Conservation (phyloP, 208 protist species). For the Naegleria lovaniensis region DNA sequence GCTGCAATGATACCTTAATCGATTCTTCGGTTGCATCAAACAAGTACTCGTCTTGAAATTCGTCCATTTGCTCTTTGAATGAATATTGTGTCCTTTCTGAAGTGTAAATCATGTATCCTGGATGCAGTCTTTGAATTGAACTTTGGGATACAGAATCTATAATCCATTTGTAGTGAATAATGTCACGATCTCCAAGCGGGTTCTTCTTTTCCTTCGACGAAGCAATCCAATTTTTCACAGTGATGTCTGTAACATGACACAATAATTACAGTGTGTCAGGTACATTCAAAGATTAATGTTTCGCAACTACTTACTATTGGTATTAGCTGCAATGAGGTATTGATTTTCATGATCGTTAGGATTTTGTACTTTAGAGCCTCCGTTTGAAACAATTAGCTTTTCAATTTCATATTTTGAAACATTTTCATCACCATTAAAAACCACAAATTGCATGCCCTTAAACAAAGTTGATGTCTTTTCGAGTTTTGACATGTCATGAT, state of each 20-base stretch:
- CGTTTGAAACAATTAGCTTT: conserved; percentile 45
- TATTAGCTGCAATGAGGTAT: conserved; percentile 37
- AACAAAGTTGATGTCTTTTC: not conserved
- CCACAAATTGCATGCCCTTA: conserved; percentile 31
- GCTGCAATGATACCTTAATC: not conserved
- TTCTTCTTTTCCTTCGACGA: not conserved
- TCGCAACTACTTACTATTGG: not conserved
- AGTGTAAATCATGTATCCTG: conserved; percentile 12
- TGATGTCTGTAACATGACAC: not conserved
- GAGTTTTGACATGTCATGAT: not conserved
- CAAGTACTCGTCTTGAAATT: not conserved
- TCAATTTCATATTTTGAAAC: conserved; percentile 40
- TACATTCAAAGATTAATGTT: no score
- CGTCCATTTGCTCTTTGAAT: not conserved
- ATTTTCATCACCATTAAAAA: conserved; percentile 24
- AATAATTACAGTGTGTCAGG: no score
- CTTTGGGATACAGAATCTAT: not conserved
- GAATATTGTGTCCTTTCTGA: not conserved
- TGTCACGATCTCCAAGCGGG: not conserved
- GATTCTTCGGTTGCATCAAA: not conserved
- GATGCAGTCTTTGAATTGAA: not conserved
- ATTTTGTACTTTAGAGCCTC: conserved; percentile 50
- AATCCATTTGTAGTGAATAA: not conserved
- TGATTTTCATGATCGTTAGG: conserved; percentile 41
- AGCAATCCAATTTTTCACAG: not conserved